Percentiles rank a stretch among this genome's conserved stretches.
These are phyloP conservation scores for Cinchona pubescens DNA, from an alignment of 257 asterid genomes.

Conservation along the genomic window DNA sequence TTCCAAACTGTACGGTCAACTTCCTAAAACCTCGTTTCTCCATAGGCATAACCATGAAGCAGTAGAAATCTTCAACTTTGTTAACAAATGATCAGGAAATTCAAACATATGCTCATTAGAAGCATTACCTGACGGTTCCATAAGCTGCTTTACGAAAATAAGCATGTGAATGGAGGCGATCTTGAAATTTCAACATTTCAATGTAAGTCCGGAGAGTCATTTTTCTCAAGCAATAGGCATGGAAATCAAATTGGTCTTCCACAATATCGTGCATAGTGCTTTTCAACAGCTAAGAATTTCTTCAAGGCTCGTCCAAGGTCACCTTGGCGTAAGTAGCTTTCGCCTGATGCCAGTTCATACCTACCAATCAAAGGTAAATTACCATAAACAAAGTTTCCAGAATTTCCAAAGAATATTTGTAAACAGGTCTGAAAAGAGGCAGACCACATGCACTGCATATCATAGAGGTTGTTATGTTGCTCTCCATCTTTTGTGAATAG, in stretches of 20 bases:
- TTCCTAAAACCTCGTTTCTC: neutral
- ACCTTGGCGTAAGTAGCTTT: slow-evolving; percentile 88
- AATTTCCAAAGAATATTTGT: neutral
- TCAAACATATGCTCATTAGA: neutral
- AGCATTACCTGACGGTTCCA: slow-evolving; percentile 73
- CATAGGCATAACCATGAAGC: neutral
- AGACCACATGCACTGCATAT: slow-evolving; percentile 99
- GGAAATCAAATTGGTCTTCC: slow-evolving; percentile 97
- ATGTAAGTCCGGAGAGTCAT: slow-evolving; percentile 95
- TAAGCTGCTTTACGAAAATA: slow-evolving; percentile 93
- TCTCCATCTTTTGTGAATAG: slow-evolving; percentile 98
- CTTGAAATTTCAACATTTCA: slow-evolving; percentile 91
- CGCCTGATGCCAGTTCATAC: slow-evolving; percentile 97
- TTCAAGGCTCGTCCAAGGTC: slow-evolving; percentile 97
- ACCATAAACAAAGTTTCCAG: neutral
- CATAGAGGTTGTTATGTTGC: slow-evolving; percentile 91
- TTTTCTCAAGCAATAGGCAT: slow-evolving; percentile 92
- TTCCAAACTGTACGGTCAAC: neutral
- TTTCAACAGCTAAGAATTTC: slow-evolving; percentile 95
- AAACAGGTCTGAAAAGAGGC: slow-evolving; percentile 20
- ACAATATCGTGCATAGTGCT: slow-evolving; percentile 93
- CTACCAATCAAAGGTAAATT: slow-evolving; percentile 30
- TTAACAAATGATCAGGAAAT: slow-evolving; percentile 8
- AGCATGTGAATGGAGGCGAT: slow-evolving; percentile 82
- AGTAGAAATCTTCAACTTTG: neutral